These are phyloP conservation scores for Cyberlindnera xylosilytica DNA, from an alignment of 805 yeast species.

Conservation along the genomic window DNA sequence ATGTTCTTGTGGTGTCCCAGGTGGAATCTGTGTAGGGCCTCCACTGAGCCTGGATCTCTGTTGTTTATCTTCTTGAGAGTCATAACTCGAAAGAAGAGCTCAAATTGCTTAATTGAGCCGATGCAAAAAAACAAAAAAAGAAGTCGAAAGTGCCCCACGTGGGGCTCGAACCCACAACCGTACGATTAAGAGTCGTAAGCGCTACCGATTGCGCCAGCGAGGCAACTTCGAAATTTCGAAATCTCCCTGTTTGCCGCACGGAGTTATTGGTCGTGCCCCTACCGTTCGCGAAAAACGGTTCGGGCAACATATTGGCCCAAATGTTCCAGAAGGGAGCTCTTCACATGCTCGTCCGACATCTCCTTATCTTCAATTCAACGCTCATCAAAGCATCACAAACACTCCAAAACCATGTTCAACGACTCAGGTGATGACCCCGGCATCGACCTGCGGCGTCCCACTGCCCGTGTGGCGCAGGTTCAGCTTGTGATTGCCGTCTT, in stretches of 20 bases:
- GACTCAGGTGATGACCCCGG: constrained; percentile 7
- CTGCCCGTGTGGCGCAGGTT: constrained; percentile 61
- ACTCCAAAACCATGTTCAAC: background rate
- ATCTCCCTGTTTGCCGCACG: background rate
- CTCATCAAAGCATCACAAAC: background rate
- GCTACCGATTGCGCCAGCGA: constrained; percentile 36
- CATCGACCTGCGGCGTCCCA: constrained; percentile 26
- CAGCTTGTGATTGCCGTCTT: constrained; percentile 69
- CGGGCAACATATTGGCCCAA: too few relatives aligned
- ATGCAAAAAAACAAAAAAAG: background rate
- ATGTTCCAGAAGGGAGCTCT: too few relatives aligned
- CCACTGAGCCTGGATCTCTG: too few relatives aligned
- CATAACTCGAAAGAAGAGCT: too few relatives aligned
- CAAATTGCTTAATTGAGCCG: too few relatives aligned
- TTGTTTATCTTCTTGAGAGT: too few relatives aligned
- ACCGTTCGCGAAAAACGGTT: too few relatives aligned
- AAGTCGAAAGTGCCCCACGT: constrained; percentile 27
- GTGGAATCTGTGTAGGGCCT: too few relatives aligned
- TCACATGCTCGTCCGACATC: too few relatives aligned
- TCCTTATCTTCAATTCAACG: background rate
- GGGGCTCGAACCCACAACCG: constrained; percentile 36
- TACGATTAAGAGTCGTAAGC: constrained; percentile 34
- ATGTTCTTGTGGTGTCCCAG: too few relatives aligned
- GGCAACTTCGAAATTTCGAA: constrained; percentile 16
- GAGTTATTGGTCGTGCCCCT: background rate